Conservation (phyloP, 352 stramenopile species). For the Globisporangium apiculatum region DNA sequence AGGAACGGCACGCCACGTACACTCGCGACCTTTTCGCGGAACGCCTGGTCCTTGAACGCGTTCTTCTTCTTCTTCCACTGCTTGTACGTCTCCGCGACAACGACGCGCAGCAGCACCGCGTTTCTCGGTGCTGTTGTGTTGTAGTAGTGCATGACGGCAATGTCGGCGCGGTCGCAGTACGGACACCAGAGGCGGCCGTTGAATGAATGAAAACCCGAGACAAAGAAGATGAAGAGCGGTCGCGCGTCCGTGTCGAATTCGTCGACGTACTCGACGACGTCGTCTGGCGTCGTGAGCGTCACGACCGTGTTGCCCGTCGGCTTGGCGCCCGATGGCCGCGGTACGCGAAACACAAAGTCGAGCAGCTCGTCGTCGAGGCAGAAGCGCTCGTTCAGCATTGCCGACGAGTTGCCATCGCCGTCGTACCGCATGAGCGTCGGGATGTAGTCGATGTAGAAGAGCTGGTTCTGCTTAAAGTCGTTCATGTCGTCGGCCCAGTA, state of each 20-base stretch:
- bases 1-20: constrained; percentile 68
- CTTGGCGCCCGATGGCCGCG: constrained; percentile 21
- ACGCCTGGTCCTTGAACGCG: constrained; percentile 53
- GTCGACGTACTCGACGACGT: constrained; percentile 44
- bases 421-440: constrained; percentile 76
- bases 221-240: constrained; percentile 69
- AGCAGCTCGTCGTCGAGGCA: constrained; percentile 53
- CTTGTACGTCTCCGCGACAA: constrained; percentile 48
- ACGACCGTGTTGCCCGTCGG: constrained; percentile 48
- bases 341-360: constrained; percentile 61
- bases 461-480: constrained; percentile 66
- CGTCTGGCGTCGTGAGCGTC: constrained; percentile 25
- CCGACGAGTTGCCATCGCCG: constrained; percentile 58
- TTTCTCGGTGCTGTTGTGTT: constrained; percentile 54
- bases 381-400: constrained; percentile 66
- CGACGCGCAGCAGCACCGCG: constrained; percentile 45
- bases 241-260: constrained; percentile 58
- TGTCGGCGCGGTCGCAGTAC: constrained; percentile 67
- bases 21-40: constrained; percentile 41
- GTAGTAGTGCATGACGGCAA: constrained; percentile 74
- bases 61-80: constrained; percentile 77
- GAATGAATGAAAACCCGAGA: constrained; percentile 64
- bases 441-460: constrained; percentile 82
- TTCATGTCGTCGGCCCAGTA: constrained; percentile 77
- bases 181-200: constrained; percentile 79